A percentile compares a stretch with the other conserved stretches of the same genome.
These are phyloP conservation scores for Flaveria brownii DNA, from an alignment of 129 eudicot genomes.

Conservation along the genomic window DNA sequence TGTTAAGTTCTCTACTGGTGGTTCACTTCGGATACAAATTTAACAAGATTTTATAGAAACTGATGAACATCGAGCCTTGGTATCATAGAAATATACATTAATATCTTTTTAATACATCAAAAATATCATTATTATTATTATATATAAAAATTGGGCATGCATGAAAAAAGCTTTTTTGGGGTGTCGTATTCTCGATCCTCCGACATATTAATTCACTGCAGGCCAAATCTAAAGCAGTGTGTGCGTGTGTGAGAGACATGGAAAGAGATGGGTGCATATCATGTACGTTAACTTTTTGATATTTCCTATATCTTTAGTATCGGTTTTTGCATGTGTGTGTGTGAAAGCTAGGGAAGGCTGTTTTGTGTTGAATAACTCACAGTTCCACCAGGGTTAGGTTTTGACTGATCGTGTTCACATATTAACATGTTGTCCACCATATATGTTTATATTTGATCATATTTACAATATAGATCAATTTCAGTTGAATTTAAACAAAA, in stretches of 20 bases:
- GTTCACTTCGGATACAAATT: too few relatives aligned
- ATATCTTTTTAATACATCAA: not conserved
- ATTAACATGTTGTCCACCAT: not conserved
- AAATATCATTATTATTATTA: not conserved
- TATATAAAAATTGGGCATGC: not conserved
- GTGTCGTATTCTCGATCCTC: not conserved
- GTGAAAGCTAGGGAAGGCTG: not conserved
- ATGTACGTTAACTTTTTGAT: not conserved
- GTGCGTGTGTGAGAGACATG: conserved; percentile 19
- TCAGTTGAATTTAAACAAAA: too few relatives aligned
- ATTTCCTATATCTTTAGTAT: not conserved
- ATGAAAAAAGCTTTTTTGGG: not conserved
- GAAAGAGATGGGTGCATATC: conserved; percentile 14
- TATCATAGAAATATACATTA: too few relatives aligned
- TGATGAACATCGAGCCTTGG: too few relatives aligned
- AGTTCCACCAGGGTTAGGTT: not conserved
- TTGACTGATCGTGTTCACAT: conserved; percentile 1
- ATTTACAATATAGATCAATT: not conserved
- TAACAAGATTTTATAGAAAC: too few relatives aligned
- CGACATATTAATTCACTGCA: conserved; percentile 13
- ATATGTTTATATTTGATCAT: not conserved
- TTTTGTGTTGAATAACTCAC: conserved; percentile 17
- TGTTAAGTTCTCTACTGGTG: too few relatives aligned
- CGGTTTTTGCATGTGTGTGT: not conserved
- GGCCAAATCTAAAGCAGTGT: conserved; percentile 17